These are phyloP conservation scores for Phylloboletellus chloephorus DNA, from an alignment of 1,284 basidiomycete genomes.

Conservation along the genomic window DNA sequence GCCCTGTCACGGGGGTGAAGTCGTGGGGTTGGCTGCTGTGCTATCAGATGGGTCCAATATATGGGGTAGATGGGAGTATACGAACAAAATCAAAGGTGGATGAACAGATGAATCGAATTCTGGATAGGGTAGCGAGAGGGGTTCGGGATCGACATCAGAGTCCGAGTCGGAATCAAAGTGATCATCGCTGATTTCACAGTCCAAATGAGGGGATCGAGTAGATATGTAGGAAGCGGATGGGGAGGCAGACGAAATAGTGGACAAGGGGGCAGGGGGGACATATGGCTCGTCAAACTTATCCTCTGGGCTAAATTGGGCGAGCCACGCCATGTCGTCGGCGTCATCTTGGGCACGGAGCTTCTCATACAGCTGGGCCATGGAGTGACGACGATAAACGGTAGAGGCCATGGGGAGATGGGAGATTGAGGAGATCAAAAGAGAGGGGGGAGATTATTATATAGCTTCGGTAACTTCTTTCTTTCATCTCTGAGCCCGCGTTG, in stretches of 20 bases:
- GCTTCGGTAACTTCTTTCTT: constrained; percentile 29
- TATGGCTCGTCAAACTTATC: constrained; percentile 30
- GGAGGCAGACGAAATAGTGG: constrained; percentile 26
- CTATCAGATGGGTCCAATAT: constrained; percentile 16
- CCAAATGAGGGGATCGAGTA: constrained; percentile 17
- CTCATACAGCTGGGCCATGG: constrained; percentile 33
- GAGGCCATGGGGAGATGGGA: constrained; percentile 23
- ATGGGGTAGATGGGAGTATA: constrained; percentile 1
- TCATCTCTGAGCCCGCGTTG: constrained; percentile 36
- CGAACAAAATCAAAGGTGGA: constrained; percentile 25
- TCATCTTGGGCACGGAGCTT: constrained; percentile 33
- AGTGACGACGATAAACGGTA: constrained; percentile 32
- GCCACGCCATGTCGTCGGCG: constrained; percentile 32
- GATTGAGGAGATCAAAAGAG: constrained; percentile 18
- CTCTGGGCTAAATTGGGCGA: constrained; percentile 32
- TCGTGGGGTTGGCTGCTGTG: constrained; percentile 20
- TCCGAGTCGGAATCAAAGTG: constrained; percentile 27
- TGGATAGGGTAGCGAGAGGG: constrained; percentile 14
- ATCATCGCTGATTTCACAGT: constrained; percentile 25
- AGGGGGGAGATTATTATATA: constrained; percentile 27
- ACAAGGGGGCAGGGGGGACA: constrained; percentile 20
- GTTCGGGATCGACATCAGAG: constrained; percentile 23
- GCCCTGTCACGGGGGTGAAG: background rate
- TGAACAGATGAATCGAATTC: constrained; percentile 9
- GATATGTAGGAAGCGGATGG: constrained; percentile 21